Evolutionary conservation across 1,284 basidiomycete species (phyloP), one percentile per base, ranked within the genome.

Genomic region (Albatrellus sp.): DNA sequence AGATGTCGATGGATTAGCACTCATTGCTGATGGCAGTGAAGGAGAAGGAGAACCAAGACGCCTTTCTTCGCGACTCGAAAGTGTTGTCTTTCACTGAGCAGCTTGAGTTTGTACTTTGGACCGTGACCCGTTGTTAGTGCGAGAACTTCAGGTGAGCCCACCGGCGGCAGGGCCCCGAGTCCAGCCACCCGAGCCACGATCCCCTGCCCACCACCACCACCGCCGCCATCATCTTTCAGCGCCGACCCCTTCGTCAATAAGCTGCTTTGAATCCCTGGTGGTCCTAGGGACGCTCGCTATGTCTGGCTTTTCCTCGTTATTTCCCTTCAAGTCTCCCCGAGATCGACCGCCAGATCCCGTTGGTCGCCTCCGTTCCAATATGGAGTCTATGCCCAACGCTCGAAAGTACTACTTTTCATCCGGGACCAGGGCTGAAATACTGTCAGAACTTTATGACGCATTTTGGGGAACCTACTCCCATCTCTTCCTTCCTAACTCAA

Each of bases 361-460:
- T 6, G 73, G 76, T 14, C 78, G 80, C 47, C 73, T 88, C 30
- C 70, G 81, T 41, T 83, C 80, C 53, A 69, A 73, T 2, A 69
- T 88, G 46, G 82, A 88, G 59, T 84, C 81, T 2, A 80, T 88
- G 75, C 81, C 83, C 1, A 76, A 75, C 36, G 77, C 80, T 2
- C 66, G 80, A 50, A 85, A 85, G 61, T 86, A 82, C 56, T 69
- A 73, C 2, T 88, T 87, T 56, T 80, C 79, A 0, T 69, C 73
- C 28, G 70, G 74, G 7, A 80, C 80, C 7, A 74, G 84, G 39
- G 76, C 79, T 40, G 81, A 87, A 57, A 80, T 88, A 20, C 68
- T 88, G n/a, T 71, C 74, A 17, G 83, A 83, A 53, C 70, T 90
- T 0, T 89, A 88, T 56, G 72, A 75, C 46, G 72, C 85, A 4